Evolutionary conservation across 768 basidiomycete species (phyloP).

Genomic region (Suillus subalutaceus): DNA sequence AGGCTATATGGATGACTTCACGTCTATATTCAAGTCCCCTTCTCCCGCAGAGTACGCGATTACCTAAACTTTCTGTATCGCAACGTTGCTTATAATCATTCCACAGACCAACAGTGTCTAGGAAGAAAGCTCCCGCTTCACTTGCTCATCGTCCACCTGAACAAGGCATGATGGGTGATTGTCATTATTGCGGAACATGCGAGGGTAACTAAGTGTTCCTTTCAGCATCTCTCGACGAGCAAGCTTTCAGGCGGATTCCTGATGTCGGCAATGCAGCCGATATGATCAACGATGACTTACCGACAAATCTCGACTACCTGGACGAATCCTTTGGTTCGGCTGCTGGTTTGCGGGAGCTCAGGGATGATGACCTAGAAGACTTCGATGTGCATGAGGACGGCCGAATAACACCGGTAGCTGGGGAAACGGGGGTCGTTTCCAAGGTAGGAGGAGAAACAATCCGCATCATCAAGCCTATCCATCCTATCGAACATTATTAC

Average conservation of each 20-base stretch:
- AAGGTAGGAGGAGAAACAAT: slow-evolving; percentile 85
- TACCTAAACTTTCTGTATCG: background rate
- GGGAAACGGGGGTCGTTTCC: slow-evolving; percentile 51
- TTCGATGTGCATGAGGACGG: slow-evolving; percentile 44
- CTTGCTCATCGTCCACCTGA: slow-evolving; percentile 2
- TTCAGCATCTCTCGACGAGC: slow-evolving; percentile 76
- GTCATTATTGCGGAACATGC: background rate
- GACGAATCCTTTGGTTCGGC: slow-evolving; percentile 81
- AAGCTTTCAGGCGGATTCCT: slow-evolving; percentile 75
- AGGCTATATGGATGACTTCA: slow-evolving; percentile 56
- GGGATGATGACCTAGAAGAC: slow-evolving; percentile 74
- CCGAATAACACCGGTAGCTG: slow-evolving; percentile 19
- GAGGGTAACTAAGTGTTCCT: slow-evolving; percentile 11
- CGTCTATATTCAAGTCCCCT: slow-evolving; percentile 41
- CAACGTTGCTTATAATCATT: background rate
- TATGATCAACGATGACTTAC: slow-evolving; percentile 90
- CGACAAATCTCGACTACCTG: slow-evolving; percentile 86
- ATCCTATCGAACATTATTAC: slow-evolving; percentile 74
- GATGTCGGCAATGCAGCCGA: slow-evolving; percentile 82
- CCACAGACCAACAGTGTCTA: slow-evolving; percentile 10
- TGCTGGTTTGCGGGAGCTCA: slow-evolving; percentile 71
- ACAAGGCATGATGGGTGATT: slow-evolving; percentile 32
- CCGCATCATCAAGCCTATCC: slow-evolving; percentile 70
- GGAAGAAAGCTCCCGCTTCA: slow-evolving; percentile 9
- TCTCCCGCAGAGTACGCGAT: slow-evolving; percentile 29